Evolutionary conservation across 805 yeast genomes (phyloP), one percentile per base, ranked within the genome.

Genomic region (Candida michaelii): DNA sequence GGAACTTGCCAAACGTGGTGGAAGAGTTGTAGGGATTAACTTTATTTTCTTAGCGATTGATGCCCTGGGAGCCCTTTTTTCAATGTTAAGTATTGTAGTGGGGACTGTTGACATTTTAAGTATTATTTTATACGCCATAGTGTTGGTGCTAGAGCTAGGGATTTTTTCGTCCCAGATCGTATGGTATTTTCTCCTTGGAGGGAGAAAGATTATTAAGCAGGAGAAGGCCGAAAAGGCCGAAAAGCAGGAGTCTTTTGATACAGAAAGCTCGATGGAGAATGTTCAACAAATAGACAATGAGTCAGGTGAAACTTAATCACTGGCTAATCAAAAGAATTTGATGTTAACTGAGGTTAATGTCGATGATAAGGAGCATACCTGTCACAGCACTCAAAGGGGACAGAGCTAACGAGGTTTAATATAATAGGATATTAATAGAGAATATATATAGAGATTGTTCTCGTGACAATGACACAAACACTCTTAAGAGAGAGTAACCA

Each of bases 21-120:
- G 97, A 1, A 66, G 85, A 27, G 97, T 91, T 2, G 80, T 89
- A 3, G 98, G 98, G 0, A 84, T 91, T 55, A 89, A 89, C 58
- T 89, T 91, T 55, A 51, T 85, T 2, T 91, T 91, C 49, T 69
- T 91, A 44, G 54, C 73, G 4, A 65, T 90, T 65, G 97, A 91
- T 59, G 77, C 86, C 3, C 48, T 77, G 18, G 98, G 98, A 7
- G 97, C 97, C 0, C 64, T 70, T 31, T 80, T 88, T 50, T 85
- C 95, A 10, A 74, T 86, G 64, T 72, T 77, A 30, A 71, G 82
- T 52, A 73, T 70, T 13, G 60, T 66, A 1, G 72, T 83, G 29
- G 93, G 71, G 1, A 70, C 72, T 27, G 55, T 85, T 57, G 97
- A 90, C 59, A 60, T 79, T n/a, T 73, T 91, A 77, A 93, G 97